Evolutionary conservation across 2,329 filamentous ascomycete species (phyloP).

Genomic region (Trichothecium roseum): DNA sequence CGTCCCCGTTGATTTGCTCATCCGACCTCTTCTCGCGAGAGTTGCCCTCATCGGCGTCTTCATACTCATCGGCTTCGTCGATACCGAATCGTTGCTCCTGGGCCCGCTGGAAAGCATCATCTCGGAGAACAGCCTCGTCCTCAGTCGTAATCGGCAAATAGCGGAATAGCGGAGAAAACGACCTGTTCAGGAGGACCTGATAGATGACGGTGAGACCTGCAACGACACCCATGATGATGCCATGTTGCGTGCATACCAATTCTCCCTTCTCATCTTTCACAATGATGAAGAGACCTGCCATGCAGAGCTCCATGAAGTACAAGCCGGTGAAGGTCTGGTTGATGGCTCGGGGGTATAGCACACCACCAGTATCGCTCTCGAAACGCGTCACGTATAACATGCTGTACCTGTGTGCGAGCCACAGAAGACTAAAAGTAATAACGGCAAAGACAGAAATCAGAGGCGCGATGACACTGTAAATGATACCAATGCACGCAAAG

Average conservation of each 20-base stretch:
- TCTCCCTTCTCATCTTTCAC: slow-evolving; percentile 44
- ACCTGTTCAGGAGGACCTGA: slow-evolving; percentile 69
- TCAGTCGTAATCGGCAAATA: slow-evolving; percentile 93
- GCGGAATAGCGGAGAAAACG: slow-evolving; percentile 75
- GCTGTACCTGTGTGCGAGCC: slow-evolving; percentile 93
- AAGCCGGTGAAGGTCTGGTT: slow-evolving; percentile 93
- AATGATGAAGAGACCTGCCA: slow-evolving; percentile 85
- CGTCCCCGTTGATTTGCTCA: slow-evolving; percentile 11
- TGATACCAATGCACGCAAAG: slow-evolving; percentile 81
- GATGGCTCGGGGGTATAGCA: slow-evolving; percentile 84
- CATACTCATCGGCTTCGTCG: slow-evolving; percentile 22
- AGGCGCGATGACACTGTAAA: slow-evolving; percentile 83
- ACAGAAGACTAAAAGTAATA: slow-evolving; percentile 82
- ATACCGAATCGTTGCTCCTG: slow-evolving; percentile 62
- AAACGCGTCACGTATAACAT: slow-evolving; percentile 92
- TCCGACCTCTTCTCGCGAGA: slow-evolving; percentile 21
- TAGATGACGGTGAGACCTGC: slow-evolving; percentile 62
- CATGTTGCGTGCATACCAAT: slow-evolving; percentile 61
- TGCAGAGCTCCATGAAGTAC: slow-evolving; percentile 86
- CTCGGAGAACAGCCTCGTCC: slow-evolving; percentile 85
- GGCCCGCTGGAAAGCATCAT: slow-evolving; percentile 75
- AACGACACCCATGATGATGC: slow-evolving; percentile 72
- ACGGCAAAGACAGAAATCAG: slow-evolving; percentile 89
- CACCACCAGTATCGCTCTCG: slow-evolving; percentile 79
- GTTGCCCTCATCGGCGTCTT: slow-evolving; percentile 13